phyloP scores from a whole-genome alignment of 345 rosid genomes.

The Theobroma cacao region DNA sequence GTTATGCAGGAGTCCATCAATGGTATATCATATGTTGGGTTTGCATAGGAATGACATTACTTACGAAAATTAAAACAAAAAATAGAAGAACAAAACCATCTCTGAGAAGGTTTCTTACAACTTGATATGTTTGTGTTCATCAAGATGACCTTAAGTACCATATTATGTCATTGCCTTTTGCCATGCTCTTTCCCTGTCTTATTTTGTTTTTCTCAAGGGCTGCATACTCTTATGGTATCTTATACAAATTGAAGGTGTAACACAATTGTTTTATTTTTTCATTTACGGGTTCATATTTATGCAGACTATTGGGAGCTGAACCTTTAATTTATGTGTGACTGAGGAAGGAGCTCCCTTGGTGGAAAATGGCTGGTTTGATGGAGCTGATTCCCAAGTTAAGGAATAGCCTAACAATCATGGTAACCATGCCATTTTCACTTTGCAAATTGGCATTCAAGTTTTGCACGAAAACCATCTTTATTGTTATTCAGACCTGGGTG shows the following conservation, averaged over 20 bases:
- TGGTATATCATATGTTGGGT: background rate
- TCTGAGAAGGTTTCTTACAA: background rate
- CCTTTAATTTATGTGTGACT: background rate
- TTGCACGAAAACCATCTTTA: conserved; percentile 39
- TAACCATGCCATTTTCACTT: conserved; percentile 42
- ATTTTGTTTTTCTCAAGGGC: too few species aligned
- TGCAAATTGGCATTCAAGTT: conserved; percentile 36
- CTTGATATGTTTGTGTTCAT: background rate
- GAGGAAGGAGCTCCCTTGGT: conserved; percentile 4
- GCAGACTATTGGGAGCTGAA: conserved; percentile 5
- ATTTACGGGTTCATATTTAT: background rate
- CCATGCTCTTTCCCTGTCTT: too few species aligned
- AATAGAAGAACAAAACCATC: background rate
- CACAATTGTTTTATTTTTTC: background rate
- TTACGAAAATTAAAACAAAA: too few species aligned
- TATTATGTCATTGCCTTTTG: background rate
- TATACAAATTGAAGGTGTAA: background rate
- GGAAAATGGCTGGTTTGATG: conserved; percentile 27
- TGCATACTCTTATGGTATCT: too few species aligned
- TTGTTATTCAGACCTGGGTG: conserved; percentile 45
- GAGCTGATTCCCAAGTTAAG: conserved; percentile 29
- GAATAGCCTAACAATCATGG: conserved; percentile 27
- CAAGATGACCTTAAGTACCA: background rate
- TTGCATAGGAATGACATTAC: background rate
- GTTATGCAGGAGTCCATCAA: background rate